These are phyloP conservation scores for Chlorella sp. DNA, from an alignment of 139 green algal species.

Conservation along the genomic window DNA sequence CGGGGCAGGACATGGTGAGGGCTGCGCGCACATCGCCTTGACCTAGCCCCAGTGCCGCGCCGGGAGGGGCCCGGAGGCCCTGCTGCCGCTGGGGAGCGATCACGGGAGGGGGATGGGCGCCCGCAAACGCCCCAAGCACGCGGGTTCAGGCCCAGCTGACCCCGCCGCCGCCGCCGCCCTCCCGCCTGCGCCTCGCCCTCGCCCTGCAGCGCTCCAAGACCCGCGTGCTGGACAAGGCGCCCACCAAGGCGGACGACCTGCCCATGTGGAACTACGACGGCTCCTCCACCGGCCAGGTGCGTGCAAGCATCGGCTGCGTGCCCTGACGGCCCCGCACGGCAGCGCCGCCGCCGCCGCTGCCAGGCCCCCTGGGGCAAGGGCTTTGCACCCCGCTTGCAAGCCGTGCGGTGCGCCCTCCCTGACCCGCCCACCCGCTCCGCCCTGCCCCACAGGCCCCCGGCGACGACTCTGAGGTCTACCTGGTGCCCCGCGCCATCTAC, in stretches of 20 bases:
- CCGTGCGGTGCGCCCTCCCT: not conserved
- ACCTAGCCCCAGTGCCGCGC: not conserved
- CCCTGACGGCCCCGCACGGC: not conserved
- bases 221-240: conserved; percentile 60
- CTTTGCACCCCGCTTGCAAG: not conserved
- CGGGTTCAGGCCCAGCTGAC: not conserved
- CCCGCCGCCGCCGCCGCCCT: not conserved
- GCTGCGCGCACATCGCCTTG: not conserved
- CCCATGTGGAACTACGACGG: conserved; percentile 98
- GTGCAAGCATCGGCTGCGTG: not conserved
- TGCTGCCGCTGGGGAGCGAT: no score
- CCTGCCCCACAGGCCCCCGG: conserved; percentile 79
- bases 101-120: no score
- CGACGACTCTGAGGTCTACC: conserved; percentile 91
- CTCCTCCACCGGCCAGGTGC: conserved; percentile 87
- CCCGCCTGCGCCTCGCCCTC: not conserved
- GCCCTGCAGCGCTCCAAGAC: conserved; percentile 79
- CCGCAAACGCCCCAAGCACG: not conserved
- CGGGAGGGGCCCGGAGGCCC: no score
- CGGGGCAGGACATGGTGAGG: conserved; percentile 22
- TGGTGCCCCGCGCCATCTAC: conserved; percentile 84
- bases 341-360: not conserved
- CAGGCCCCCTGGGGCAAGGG: not conserved
- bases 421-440: not conserved
- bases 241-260: conserved; percentile 76